phyloP scores from a whole-genome alignment of 2,329 filamentous ascomycete genomes.

The Aurifilum marmelostoma region DNA sequence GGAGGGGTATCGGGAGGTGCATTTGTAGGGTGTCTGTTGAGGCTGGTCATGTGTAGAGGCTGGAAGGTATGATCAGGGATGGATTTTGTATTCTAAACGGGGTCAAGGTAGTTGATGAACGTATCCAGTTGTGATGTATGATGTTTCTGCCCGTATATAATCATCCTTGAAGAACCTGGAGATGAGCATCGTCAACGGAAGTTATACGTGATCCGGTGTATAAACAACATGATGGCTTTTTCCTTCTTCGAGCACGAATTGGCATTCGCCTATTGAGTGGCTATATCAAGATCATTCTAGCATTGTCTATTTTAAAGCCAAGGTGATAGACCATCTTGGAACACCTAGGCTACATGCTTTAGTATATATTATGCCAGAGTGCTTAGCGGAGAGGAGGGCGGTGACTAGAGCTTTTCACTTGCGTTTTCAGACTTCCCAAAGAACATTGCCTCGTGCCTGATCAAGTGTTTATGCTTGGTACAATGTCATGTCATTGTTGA shows the following conservation, averaged over 20 bases:
- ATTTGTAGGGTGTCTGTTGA: background rate
- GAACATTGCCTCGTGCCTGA: too few species aligned
- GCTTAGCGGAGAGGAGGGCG: background rate
- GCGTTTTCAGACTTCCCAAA: too few species aligned
- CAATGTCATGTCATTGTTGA: too few species aligned
- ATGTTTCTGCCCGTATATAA: background rate
- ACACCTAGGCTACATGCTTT: background rate
- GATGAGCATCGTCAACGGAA: too few species aligned
- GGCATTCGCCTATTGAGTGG: too few species aligned
- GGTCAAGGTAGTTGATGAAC: background rate
- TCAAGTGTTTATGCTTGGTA: too few species aligned
- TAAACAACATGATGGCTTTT: too few species aligned
- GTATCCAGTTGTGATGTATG: background rate
- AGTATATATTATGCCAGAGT: background rate
- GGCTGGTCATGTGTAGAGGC: background rate
- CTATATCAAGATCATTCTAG: background rate
- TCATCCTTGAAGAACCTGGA: background rate
- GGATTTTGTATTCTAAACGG: too few species aligned
- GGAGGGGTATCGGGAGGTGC: slow-evolving; percentile 7
- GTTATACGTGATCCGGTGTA: too few species aligned
- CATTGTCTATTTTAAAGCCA: background rate
- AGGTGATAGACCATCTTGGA: background rate
- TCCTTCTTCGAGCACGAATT: background rate
- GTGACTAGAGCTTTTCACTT: background rate
- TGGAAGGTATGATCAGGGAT: background rate